Conservation (phyloP, 495 filamentous ascomycete genomes). For the Penicillium argentinense region DNA sequence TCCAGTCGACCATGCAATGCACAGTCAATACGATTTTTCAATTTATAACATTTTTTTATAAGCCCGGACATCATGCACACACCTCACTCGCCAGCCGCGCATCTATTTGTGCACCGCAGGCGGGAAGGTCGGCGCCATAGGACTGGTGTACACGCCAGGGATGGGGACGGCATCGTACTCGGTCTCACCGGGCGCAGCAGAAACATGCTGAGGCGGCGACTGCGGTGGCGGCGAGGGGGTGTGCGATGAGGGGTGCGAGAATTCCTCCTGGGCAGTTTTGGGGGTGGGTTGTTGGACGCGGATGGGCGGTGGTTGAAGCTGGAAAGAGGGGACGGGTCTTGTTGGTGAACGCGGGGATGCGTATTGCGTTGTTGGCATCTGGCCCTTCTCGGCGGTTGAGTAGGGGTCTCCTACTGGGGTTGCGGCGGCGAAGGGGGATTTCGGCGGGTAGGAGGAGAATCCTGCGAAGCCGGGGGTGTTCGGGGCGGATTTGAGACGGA, state of each 20-base stretch:
- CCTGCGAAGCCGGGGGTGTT: constrained; percentile 82
- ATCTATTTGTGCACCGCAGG: constrained; percentile 27
- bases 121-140: constrained; percentile 39
- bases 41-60: background rate
- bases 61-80: too few relatives aligned
- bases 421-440: constrained; percentile 41
- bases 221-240: constrained; percentile 21
- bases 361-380: constrained; percentile 41
- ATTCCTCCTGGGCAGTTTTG: constrained; percentile 58
- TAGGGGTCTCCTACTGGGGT: constrained; percentile 44
- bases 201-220: constrained; percentile 37
- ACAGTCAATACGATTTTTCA: background rate
- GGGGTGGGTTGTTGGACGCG: constrained; percentile 75
- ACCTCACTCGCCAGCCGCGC: background rate
- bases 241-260: constrained; percentile 33
- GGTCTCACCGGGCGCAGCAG: constrained; percentile 49
- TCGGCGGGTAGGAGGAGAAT: constrained; percentile 45
- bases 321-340: constrained; percentile 60
- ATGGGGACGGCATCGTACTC: constrained; percentile 54
- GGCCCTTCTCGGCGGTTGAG: constrained; percentile 58
- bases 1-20: constrained; percentile 1
- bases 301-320: constrained; percentile 78
- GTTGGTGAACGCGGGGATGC: constrained; percentile 52
- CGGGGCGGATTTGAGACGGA: constrained; percentile 86
- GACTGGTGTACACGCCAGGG: constrained; percentile 49